A percentile compares a stretch with the other conserved stretches of the same genome.
These are phyloP conservation scores for Xylaria longipes DNA, from an alignment of 495 filamentous ascomycete species.

Conservation along the genomic window DNA sequence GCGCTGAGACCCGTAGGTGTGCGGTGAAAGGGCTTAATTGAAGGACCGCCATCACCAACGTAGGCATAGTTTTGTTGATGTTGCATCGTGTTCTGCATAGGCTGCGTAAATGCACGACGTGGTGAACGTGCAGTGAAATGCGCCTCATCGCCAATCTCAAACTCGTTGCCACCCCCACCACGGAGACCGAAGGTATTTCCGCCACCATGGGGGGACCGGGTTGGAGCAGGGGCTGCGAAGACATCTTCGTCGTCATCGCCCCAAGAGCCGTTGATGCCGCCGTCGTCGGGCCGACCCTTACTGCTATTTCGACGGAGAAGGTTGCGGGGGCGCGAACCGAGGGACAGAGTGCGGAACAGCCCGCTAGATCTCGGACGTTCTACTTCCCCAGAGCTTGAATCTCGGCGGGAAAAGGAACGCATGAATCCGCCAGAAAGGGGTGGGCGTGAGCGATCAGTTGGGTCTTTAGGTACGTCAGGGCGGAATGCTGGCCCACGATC, in stretches of 20 bases:
- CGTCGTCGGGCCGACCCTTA: conserved; percentile 48
- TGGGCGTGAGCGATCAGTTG: conserved; percentile 40
- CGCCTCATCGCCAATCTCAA: conserved; percentile 50
- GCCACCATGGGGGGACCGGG: neutral
- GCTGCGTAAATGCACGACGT: conserved; percentile 35
- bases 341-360: conserved; percentile 66
- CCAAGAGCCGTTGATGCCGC: conserved; percentile 60
- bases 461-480: conserved; percentile 30
- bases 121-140: conserved; percentile 49
- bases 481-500: conserved; percentile 32
- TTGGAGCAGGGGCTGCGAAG: conserved; percentile 35
- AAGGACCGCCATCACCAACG: conserved; percentile 17
- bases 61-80: conserved; percentile 9
- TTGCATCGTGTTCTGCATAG: conserved; percentile 32
- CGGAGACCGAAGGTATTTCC: conserved; percentile 38
- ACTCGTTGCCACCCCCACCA: conserved; percentile 45
- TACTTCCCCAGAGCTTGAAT: conserved; percentile 33
- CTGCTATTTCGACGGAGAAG: conserved; percentile 63
- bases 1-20: conserved; percentile 72
- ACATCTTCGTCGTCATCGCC: conserved; percentile 49
- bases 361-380: conserved; percentile 35
- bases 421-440: conserved; percentile 42
- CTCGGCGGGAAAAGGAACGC: conserved; percentile 49
- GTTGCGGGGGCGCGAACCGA: conserved; percentile 56
- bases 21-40: conserved; percentile 66